Evolutionary conservation across 2,329 filamentous ascomycete species (phyloP), one percentile per base, ranked within the genome.

Genomic region (Microdochium bolleyi): DNA sequence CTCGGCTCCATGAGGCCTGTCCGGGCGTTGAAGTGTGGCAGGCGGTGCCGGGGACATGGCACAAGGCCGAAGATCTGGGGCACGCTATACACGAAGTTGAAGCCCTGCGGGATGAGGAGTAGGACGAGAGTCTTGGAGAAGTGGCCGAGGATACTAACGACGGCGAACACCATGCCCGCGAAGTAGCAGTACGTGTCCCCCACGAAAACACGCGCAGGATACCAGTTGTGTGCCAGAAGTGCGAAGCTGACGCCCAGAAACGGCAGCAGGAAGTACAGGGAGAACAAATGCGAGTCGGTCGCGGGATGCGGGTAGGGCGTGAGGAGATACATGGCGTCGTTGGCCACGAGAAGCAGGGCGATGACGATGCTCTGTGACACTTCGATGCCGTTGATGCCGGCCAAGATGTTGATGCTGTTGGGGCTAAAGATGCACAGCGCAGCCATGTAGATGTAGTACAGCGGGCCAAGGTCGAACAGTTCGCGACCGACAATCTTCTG

Each of bases 181-280:
- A 99, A 96, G 73, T 99, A 99, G 79, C 94, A 99, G 78, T 97
- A 99, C 3, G 94, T 99, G 70, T 99, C 94, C 53, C 94, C 94
- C 10, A 97, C 92, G 64, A 99, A 99, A 10, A 97, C 94, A 62
- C 84, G 85, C 24, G 92, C 90, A 0, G 94, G 94, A 66, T 91
- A 99, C 89, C 91, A 95, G 71, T 99, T 99, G 75, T 99, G 92
- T 67, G 73, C 83, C 64, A 94, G 81, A 16, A 99, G 79, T 9
- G 94, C 94, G 50, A 88, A 71, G 8, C 91, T 96, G 52, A 96
- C 94, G 50, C 91, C 94, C 55, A 97, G 80, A 75, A 97, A 97
- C 16, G 94, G 94, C 16, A 97, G 79, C 44, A 99, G 80, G 60
- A 99, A 84, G 74, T 95, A 99, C 55, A 97, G 83, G 10, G 91